phyloP scores from a whole-genome alignment of 352 stramenopile genomes.

The Pythium coloratum region DNA sequence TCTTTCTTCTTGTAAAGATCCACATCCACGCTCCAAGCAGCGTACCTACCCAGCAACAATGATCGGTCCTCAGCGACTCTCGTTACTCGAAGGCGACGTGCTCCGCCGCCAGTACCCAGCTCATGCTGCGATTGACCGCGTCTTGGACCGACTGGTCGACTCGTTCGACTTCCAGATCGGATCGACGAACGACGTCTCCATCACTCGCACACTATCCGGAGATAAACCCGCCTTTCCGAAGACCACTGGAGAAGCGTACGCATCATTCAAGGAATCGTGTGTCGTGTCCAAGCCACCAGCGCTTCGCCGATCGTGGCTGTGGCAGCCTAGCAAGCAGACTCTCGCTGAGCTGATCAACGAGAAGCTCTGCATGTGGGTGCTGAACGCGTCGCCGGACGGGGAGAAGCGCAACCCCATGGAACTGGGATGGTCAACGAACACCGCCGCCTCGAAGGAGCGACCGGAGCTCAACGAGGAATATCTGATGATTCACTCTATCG shows the following conservation, averaged over 20 bases:
- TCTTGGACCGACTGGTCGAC: conserved; percentile 40
- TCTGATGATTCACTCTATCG: conserved; percentile 14
- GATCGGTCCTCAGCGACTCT: conserved; percentile 34
- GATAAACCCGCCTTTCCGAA: conserved; percentile 5
- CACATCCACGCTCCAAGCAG: conserved; percentile 18
- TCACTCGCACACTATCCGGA: background rate
- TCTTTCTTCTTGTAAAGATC: conserved; percentile 1
- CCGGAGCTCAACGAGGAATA: background rate
- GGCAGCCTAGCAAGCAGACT: conserved; percentile 12
- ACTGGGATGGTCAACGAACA: conserved; percentile 20
- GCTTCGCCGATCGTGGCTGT: background rate
- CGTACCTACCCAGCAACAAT: conserved; percentile 16
- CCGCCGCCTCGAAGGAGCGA: background rate
- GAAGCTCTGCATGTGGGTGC: conserved; percentile 29
- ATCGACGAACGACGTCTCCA: background rate
- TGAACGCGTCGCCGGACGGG: conserved; percentile 25
- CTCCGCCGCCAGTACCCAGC: conserved; percentile 28
- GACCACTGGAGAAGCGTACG: conserved; percentile 10
- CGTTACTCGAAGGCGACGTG: conserved; percentile 36
- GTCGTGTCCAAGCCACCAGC: conserved; percentile 1
- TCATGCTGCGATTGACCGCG: conserved; percentile 29
- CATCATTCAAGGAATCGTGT: background rate
- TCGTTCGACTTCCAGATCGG: conserved; percentile 40
- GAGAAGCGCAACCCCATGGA: conserved; percentile 29
- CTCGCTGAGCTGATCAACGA: conserved; percentile 25